These are phyloP conservation scores for Penicillium parvum DNA, from an alignment of 495 filamentous ascomycete genomes.

Conservation along the genomic window DNA sequence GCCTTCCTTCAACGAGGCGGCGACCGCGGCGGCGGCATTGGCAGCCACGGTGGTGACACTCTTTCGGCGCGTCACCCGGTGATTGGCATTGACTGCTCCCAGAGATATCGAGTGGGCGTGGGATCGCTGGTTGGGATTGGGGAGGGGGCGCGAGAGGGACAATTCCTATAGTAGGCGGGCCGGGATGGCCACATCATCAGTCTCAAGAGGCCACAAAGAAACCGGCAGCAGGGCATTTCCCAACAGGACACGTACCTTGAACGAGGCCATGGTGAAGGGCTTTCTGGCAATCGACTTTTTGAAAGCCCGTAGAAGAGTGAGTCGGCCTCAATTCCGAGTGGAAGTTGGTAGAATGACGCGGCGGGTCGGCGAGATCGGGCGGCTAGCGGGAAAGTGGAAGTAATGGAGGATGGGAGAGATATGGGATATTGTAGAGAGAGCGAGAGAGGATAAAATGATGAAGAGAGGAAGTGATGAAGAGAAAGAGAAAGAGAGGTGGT, in stretches of 20 bases:
- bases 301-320: conserved; percentile 28
- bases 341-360: conserved; percentile 22
- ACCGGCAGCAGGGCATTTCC: not conserved
- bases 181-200: conserved; percentile 19
- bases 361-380: conserved; percentile 7
- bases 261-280: conserved; percentile 41
- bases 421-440: not conserved
- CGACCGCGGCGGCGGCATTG: conserved; percentile 71
- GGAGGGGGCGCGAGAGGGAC: conserved; percentile 43
- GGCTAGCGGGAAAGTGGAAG: conserved; percentile 6
- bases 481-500: conserved; percentile 6
- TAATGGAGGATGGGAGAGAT: conserved; percentile 4
- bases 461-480: conserved; percentile 12
- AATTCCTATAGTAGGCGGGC: conserved; percentile 33
- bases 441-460: conserved; percentile 6
- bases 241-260: conserved; percentile 39
- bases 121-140: conserved; percentile 56
- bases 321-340: conserved; percentile 24
- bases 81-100: conserved; percentile 70
- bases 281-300: conserved; percentile 33
- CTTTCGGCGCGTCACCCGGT: conserved; percentile 90
- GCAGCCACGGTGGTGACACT: conserved; percentile 75
- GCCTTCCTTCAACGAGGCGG: conserved; percentile 65
- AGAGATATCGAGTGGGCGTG: conserved; percentile 81
- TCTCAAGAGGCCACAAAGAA: not conserved